Conservation (phyloP, 495 filamentous ascomycete species). For the Talaromyces trachyspermus region DNA sequence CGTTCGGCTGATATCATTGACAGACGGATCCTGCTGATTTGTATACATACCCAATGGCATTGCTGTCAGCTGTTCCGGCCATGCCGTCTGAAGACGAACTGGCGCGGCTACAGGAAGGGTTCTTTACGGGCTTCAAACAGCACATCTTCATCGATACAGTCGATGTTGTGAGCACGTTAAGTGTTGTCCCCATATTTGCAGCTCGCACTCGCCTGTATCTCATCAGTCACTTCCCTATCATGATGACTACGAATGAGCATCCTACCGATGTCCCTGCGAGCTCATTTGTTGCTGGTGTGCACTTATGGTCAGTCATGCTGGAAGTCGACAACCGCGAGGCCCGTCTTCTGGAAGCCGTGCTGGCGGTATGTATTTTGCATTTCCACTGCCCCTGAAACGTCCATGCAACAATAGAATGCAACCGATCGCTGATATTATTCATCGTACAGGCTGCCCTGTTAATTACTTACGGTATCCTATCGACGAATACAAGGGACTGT, state of each 20-base stretch:
- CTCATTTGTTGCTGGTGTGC: not conserved
- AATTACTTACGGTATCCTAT: not conserved
- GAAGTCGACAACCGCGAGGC: not conserved
- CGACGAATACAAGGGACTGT: not conserved
- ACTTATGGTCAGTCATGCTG: not conserved
- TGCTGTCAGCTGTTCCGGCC: not conserved
- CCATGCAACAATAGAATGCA: not conserved
- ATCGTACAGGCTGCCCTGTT: not conserved
- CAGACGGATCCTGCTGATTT: not conserved
- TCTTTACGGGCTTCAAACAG: not conserved
- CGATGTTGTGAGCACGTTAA: not conserved
- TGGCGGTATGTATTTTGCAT: not conserved
- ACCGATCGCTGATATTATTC: not conserved
- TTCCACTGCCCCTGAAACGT: not conserved
- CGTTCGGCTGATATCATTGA: not conserved
- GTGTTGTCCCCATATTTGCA: not conserved
- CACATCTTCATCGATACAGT: not conserved
- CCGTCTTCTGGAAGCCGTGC: not conserved
- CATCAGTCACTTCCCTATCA: not conserved
- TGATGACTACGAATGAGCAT: not conserved
- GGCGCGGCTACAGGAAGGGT: not conserved
- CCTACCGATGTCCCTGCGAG: not conserved
- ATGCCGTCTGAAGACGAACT: not conserved
- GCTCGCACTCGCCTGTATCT: not conserved
- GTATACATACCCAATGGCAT: conserved; percentile 2